These are phyloP conservation scores for Cenchrus americanus DNA, from an alignment of 176 grass and related monocot species.

Conservation along the genomic window DNA sequence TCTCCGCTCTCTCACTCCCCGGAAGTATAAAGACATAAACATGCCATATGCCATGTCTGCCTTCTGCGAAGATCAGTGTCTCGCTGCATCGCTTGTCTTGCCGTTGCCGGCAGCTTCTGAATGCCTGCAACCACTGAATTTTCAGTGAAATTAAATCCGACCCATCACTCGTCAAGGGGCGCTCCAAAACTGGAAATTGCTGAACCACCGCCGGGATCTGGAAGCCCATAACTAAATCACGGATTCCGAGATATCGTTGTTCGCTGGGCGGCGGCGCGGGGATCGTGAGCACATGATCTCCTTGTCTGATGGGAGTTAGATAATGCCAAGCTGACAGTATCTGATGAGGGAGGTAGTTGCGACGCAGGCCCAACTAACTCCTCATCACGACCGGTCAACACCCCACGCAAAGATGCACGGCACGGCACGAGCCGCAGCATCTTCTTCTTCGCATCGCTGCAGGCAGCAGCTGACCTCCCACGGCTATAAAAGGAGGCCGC, in stretches of 20 bases:
- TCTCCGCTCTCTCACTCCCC: too few species aligned
- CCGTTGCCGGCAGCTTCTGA: background rate
- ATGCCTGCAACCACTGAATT: slow-evolving; percentile 5
- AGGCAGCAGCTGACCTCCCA: background rate
- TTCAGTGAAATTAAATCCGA: background rate
- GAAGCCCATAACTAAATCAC: slow-evolving; percentile 19
- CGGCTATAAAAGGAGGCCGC: slow-evolving; percentile 39
- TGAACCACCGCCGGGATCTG: slow-evolving; percentile 26
- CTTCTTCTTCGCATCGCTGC: background rate
- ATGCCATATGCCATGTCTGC: background rate
- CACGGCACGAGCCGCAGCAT: background rate
- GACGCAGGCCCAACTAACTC: slow-evolving; percentile 41
- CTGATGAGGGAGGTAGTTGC: slow-evolving; percentile 43
- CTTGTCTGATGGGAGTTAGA: slow-evolving; percentile 56
- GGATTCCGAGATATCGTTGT: slow-evolving; percentile 56
- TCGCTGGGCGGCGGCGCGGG: slow-evolving; percentile 60
- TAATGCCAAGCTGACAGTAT: slow-evolving; percentile 62
- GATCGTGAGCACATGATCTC: slow-evolving; percentile 60
- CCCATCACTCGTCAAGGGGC: slow-evolving; percentile 26
- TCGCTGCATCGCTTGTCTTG: background rate
- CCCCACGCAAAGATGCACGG: slow-evolving; percentile 33
- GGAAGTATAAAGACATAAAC: background rate
- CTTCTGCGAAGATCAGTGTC: background rate
- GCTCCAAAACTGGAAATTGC: slow-evolving; percentile 22
- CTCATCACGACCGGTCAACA: slow-evolving; percentile 43